These are phyloP conservation scores for Diaporthe sp. DNA, from an alignment of 2,329 filamentous ascomycete genomes.

Conservation along the genomic window DNA sequence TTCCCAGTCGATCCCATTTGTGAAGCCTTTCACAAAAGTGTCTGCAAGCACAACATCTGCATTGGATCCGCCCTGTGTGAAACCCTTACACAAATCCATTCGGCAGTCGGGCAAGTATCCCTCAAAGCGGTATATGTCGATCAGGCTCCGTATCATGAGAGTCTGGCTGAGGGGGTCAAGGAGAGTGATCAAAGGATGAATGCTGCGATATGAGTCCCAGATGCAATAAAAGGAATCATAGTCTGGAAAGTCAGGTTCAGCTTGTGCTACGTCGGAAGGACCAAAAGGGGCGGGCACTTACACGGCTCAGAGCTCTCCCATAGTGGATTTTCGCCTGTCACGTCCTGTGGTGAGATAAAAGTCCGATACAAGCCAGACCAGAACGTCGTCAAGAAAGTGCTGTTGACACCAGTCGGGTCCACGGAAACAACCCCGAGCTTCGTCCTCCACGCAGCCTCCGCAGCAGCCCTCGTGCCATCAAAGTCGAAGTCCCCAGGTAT, in stretches of 20 bases:
- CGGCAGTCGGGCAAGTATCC: slow-evolving; percentile 82
- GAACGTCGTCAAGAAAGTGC: slow-evolving; percentile 33
- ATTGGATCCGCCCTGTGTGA: slow-evolving; percentile 78
- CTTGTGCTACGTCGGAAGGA: too few relatives aligned
- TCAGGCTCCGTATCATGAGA: slow-evolving; percentile 74
- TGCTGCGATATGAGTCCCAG: slow-evolving; percentile 77
- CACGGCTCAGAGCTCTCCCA: slow-evolving; percentile 74
- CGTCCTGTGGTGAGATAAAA: slow-evolving; percentile 80
- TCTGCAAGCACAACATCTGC: slow-evolving; percentile 76
- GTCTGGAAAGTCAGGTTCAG: slow-evolving; percentile 48
- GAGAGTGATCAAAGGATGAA: slow-evolving; percentile 75
- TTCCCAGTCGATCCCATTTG: slow-evolving; percentile 70
- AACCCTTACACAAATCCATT: slow-evolving; percentile 80
- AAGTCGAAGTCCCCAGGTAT: slow-evolving; percentile 74
- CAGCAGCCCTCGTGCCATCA: slow-evolving; percentile 63
- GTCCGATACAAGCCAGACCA: slow-evolving; percentile 74
- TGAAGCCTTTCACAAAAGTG: slow-evolving; percentile 71
- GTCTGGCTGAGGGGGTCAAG: slow-evolving; percentile 73
- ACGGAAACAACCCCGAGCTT: slow-evolving; percentile 70
- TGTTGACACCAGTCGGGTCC: slow-evolving; percentile 36
- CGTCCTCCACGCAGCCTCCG: slow-evolving; percentile 71
- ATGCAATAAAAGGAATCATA: slow-evolving; percentile 81
- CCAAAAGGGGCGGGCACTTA: background rate
- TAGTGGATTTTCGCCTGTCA: slow-evolving; percentile 77
- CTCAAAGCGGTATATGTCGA: slow-evolving; percentile 77